Evolutionary conservation across 2,329 filamentous ascomycete species (phyloP).

Genomic region (Fusarium sp.): DNA sequence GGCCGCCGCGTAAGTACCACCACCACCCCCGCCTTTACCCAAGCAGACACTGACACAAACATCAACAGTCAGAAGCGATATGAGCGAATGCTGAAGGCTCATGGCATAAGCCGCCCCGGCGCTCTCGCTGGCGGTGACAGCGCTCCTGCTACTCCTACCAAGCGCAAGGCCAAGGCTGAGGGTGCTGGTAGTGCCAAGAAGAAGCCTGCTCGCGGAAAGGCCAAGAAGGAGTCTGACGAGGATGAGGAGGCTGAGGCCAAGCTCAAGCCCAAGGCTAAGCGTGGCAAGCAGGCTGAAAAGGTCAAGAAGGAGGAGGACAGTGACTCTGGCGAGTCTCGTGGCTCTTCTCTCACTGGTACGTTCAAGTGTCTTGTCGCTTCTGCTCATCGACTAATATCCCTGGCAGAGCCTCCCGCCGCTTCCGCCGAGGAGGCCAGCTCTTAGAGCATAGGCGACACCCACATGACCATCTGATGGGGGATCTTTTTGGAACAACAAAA

Average conservation of each 20-base stretch:
- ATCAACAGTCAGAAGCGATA: slow-evolving; percentile 72
- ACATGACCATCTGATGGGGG: neutral
- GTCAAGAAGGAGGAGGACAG: slow-evolving; percentile 40
- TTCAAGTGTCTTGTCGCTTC: neutral
- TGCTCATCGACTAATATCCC: neutral
- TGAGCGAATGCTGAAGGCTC: slow-evolving; percentile 72
- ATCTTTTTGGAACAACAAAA: neutral
- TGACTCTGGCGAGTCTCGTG: slow-evolving; percentile 17
- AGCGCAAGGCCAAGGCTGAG: slow-evolving; percentile 47
- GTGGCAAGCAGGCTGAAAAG: slow-evolving; percentile 21
- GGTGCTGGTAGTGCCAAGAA: slow-evolving; percentile 43
- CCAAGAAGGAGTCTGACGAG: slow-evolving; percentile 44
- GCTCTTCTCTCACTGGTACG: slow-evolving; percentile 38
- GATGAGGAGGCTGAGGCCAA: slow-evolving; percentile 39
- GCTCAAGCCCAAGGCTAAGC: slow-evolving; percentile 30
- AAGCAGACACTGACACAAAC: neutral
- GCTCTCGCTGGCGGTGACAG: slow-evolving; percentile 13
- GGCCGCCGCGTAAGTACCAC: slow-evolving; percentile 74
- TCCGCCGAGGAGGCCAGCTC: slow-evolving; percentile 23
- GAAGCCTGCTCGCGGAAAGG: slow-evolving; percentile 40
- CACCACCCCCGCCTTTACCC: neutral
- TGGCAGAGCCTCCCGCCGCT: slow-evolving; percentile 30
- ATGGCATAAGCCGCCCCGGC: slow-evolving; percentile 58
- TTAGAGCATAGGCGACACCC: slow-evolving; percentile 6
- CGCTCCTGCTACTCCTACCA: slow-evolving; percentile 40